Percentiles rank a stretch among this genome's conserved stretches.
Evolutionary conservation across 208 protist species (phyloP).

Genomic region (Acanthamoeba healyi): DNA sequence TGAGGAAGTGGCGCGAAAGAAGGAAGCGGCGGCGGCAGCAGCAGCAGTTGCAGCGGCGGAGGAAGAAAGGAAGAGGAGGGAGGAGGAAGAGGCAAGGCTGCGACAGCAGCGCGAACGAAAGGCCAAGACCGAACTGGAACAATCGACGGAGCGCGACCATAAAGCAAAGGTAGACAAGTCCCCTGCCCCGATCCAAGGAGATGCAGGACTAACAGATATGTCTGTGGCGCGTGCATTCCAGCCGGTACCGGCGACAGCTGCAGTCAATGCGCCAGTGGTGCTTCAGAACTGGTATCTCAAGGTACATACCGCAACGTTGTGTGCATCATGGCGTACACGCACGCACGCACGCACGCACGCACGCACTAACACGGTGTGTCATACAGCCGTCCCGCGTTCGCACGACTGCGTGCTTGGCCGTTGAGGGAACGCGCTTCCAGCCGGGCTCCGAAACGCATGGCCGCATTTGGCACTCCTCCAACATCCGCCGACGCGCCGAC

Average conservation of each 20-base stretch:
- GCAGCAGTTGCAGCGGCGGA: too few relatives aligned
- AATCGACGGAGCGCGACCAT: too few relatives aligned
- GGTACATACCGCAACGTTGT: background rate
- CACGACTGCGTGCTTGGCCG: background rate
- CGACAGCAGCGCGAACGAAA: background rate
- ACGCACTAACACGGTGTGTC: background rate
- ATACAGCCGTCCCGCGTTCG: background rate
- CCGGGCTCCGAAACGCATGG: slow-evolving; percentile 25
- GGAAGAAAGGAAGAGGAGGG: background rate
- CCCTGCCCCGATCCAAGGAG: too few relatives aligned
- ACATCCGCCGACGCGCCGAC: background rate
- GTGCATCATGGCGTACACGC: background rate
- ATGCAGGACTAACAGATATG: background rate
- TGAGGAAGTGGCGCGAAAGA: background rate
- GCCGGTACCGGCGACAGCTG: background rate
- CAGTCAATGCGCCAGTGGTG: background rate
- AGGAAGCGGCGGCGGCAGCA: background rate
- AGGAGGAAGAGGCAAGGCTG: background rate
- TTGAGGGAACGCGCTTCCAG: background rate
- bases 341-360: too few relatives aligned
- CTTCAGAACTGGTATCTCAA: slow-evolving; percentile 15
- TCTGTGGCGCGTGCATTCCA: background rate
- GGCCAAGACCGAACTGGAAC: background rate
- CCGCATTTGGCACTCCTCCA: slow-evolving; percentile 31
- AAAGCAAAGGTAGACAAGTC: too few relatives aligned